A percentile compares a stretch with the other conserved stretches of the same genome.
These are phyloP conservation scores for Lathyrus oleraceus DNA, from an alignment of 306 rosid species.

Conservation along the genomic window DNA sequence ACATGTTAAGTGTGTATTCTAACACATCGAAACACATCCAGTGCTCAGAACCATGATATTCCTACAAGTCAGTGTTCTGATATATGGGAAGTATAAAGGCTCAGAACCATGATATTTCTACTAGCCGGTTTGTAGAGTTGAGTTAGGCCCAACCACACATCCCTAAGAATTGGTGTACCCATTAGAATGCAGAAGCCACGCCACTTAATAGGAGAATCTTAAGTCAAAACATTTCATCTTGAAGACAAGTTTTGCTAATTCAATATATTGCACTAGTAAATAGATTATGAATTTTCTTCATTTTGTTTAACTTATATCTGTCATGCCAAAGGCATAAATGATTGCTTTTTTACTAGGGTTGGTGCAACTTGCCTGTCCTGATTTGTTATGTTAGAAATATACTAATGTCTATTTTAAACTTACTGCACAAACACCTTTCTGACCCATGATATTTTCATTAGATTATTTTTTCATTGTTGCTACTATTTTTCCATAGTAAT, in stretches of 20 bases:
- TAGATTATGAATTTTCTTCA: constrained; percentile 8
- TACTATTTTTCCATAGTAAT: not conserved
- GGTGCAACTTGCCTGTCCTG: constrained; percentile 18
- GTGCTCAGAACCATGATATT: constrained; percentile 13
- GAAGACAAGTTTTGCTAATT: constrained; percentile 7
- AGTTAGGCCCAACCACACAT: no score
- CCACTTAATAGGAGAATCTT: constrained; percentile 9
- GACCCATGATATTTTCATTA: not conserved
- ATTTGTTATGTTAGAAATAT: constrained; percentile 3
- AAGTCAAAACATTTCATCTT: constrained; percentile 19
- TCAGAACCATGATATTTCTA: no score
- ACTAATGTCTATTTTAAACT: not conserved
- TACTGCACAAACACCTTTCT: not conserved
- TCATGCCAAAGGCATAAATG: constrained; percentile 3
- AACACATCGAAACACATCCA: constrained; percentile 23
- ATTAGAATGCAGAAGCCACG: constrained; percentile 13
- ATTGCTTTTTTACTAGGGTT: constrained; percentile 26
- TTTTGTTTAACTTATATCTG: constrained; percentile 27
- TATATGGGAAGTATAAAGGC: not conserved
- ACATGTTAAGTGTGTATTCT: not conserved
- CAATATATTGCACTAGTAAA: constrained; percentile 20
- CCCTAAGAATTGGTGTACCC: constrained; percentile 28
- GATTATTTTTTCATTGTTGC: not conserved
- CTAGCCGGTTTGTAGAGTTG: no score
- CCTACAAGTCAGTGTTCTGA: constrained; percentile 22